These are phyloP conservation scores for Agrostemma githago DNA, from an alignment of 148 eudicot species.

Conservation along the genomic window DNA sequence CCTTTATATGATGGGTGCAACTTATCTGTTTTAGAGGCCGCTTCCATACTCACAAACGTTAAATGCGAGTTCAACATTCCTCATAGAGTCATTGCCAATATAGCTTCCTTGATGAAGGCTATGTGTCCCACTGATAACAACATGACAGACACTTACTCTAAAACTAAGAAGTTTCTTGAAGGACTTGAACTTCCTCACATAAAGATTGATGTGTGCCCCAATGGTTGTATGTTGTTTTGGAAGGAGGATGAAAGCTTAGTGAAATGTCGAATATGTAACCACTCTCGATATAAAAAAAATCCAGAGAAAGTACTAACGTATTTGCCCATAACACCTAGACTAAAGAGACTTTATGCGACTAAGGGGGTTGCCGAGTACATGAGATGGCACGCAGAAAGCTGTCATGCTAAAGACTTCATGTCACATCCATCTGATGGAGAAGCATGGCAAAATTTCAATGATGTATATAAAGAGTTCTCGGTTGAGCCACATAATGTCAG, in stretches of 20 bases:
- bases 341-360: not conserved
- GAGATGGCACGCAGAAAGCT: no score
- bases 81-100: not conserved
- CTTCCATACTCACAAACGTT: not conserved
- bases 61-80: not conserved
- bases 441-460: no score
- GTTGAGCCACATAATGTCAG: no score
- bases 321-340: not conserved
- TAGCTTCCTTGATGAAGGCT: not conserved
- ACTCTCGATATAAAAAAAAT: not conserved
- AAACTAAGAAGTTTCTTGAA: no score
- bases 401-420: no score
- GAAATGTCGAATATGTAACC: not conserved
- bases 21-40: not conserved
- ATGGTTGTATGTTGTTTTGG: no score
- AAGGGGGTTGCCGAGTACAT: no score
- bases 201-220: not conserved
- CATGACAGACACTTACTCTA: not conserved
- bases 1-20: not conserved
- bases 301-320: constrained; percentile 1
- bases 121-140: not conserved
- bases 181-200: not conserved
- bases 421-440: no score
- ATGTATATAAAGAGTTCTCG: no score
- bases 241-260: not conserved